Percentiles rank a stretch among this genome's conserved stretches.
Evolutionary conservation across 2,329 filamentous ascomycete species (phyloP).

Genomic region (Aspergillus latus): DNA sequence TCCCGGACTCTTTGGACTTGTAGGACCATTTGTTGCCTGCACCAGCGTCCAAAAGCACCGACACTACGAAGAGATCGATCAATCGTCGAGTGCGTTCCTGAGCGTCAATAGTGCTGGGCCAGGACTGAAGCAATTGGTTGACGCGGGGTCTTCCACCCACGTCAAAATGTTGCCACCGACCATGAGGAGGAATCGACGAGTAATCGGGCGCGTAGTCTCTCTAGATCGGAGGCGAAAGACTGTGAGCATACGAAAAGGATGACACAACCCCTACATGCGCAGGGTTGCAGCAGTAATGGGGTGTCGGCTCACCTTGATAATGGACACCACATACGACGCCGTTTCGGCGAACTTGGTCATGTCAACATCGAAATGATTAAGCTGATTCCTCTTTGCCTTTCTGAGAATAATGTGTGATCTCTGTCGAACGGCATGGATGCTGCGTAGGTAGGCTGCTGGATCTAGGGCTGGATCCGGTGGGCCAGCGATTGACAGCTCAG

Average conservation of each 20-base stretch:
- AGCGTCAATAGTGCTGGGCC: conserved; percentile 51
- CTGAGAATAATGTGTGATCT: conserved; percentile 70
- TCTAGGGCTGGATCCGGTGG: conserved; percentile 85
- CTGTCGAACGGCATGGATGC: conserved; percentile 83
- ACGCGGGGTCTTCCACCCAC: conserved; percentile 57
- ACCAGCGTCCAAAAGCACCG: conserved; percentile 66
- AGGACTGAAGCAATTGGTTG: conserved; percentile 50
- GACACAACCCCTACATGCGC: neutral
- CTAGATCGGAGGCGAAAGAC: conserved; percentile 40
- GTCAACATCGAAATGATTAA: conserved; percentile 87
- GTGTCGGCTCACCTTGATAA: conserved; percentile 72
- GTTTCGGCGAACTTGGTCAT: conserved; percentile 80
- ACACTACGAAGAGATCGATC: conserved; percentile 63
- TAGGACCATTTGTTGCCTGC: conserved; percentile 90
- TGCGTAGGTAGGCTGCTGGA: conserved; percentile 85
- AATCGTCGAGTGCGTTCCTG: conserved; percentile 56
- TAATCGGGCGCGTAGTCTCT: conserved; percentile 70
- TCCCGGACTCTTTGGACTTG: conserved; percentile 84
- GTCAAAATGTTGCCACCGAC: conserved; percentile 66
- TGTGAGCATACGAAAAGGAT: conserved; percentile 1
- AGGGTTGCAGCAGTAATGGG: neutral
- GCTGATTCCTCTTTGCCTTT: conserved; percentile 72
- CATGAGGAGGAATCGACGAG: conserved; percentile 76
- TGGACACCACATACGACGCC: conserved; percentile 81
- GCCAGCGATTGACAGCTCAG: conserved; percentile 76